Percentiles rank a stretch among this genome's conserved stretches.
phyloP scores from a whole-genome alignment of 2,329 filamentous ascomycete species.

The Colletotrichum lindemuthianum region DNA sequence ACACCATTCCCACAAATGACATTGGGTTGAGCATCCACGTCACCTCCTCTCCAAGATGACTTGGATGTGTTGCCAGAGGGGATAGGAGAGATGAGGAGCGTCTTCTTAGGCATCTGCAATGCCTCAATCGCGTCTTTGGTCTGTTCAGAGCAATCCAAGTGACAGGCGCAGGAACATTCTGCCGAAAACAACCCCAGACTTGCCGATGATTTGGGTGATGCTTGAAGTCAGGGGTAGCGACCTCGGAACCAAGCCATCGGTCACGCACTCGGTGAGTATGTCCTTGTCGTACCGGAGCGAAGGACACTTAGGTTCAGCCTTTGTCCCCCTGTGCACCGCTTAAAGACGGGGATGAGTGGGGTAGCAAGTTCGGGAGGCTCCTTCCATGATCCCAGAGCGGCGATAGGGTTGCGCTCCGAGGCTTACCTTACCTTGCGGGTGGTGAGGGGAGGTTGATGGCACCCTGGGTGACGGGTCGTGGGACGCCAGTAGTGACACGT shows the following conservation, averaged over 20 bases:
- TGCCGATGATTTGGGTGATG: neutral
- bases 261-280: neutral
- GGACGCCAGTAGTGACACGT: neutral
- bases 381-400: constrained; percentile 33
- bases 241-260: neutral
- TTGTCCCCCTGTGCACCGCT: neutral
- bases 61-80: neutral
- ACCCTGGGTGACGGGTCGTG: constrained; percentile 1
- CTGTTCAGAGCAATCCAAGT: no score
- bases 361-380: constrained; percentile 28
- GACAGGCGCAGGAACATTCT: no score
- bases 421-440: constrained; percentile 25
- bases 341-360: constrained; percentile 6
- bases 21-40: neutral
- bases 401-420: constrained; percentile 20
- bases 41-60: neutral
- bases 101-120: neutral
- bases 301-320: neutral
- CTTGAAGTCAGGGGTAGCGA: neutral
- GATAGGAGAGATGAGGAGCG: neutral
- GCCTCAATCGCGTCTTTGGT: constrained; percentile 6
- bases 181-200: no score
- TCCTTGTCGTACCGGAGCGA: neutral
- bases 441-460: constrained; percentile 12
- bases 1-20: no score